Base-by-base conservation (phyloP, 2,329 filamentous ascomycete genomes). In the Trichoderma polysporum region DNA sequence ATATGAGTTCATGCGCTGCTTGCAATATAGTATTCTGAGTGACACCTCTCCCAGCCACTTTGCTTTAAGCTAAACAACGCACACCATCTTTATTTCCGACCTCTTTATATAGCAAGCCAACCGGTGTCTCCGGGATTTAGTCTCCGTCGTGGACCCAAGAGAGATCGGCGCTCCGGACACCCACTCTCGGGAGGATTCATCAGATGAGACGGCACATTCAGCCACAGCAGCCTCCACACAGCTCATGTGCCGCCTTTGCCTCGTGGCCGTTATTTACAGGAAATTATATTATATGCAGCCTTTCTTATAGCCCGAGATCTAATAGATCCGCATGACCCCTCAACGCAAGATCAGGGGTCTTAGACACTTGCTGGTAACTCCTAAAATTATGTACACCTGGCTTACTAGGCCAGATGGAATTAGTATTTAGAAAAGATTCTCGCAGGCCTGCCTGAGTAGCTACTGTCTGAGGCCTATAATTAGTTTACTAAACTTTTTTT, bases 121-220 rank as follows among this genome's bases (percentile, higher is more conserved):
- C 49, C 50, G 50, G 50, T 64, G 7, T 45, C 37, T 35, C 37
- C 49, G 50, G 25, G 15, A 29, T n/a, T 29, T 56, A 56, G 61
- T 56, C 52, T 31, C 61, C 49, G 33, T 52, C 39, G 35, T 45
- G 27, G 61, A 54, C 31, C 61, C 25, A 25, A 7, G 27, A 45
- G 39, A 33, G 61, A 64, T 64, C 61, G 50, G 25, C 61, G 31
- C 35, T 31, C 50, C 61, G 61, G 29, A 15, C 58, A 52, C 39
- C 58, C 45, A 52, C 41, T 52, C 35, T 58, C 17, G 56, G 39
- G 39, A 47, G 56, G 56, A 59, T 41, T 59, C 39, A 33, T 31
- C 37, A 47, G 56, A 47, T 47, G 56, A 22, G 39, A 59, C 25
- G 56, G 56, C 39, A 45, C 37, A 31, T n/a, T 59, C 56, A 59